Evolutionary conservation across 176 grass and related monocot genomes (phyloP).

Genomic region (Cocos nucifera): DNA sequence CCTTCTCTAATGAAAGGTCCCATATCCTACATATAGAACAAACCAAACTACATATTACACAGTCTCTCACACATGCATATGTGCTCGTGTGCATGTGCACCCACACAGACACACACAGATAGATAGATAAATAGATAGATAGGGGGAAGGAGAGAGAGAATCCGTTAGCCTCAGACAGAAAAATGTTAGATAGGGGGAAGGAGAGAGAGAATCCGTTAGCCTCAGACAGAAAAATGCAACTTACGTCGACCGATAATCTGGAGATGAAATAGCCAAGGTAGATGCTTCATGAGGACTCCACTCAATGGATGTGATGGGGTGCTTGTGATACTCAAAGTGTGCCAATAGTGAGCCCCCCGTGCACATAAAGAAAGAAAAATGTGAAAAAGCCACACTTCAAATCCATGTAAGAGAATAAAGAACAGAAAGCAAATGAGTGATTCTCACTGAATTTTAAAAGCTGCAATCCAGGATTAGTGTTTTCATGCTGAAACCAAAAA

Average conservation of each 20-base stretch:
- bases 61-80: no score
- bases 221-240: background rate
- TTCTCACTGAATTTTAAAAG: no score
- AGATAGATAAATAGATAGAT: background rate
- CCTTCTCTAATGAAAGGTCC: conserved; percentile 81
- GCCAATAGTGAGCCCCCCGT: conserved; percentile 48
- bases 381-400: background rate
- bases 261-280: conserved; percentile 73
- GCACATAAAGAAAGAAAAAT: conserved; percentile 3
- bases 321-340: conserved; percentile 79
- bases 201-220: background rate
- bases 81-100: no score
- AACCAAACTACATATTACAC: background rate
- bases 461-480: no score
- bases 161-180: no score
- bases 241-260: conserved; percentile 84
- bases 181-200: no score
- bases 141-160: no score
- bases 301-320: conserved; percentile 79
- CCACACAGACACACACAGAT: no score
- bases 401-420: no score
- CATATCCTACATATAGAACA: conserved; percentile 44
- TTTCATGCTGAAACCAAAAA: no score
- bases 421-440: no score
- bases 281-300: conserved; percentile 91